Evolutionary conservation across 768 basidiomycete species (phyloP).

Genomic region (Boletus rufocinnamomeus): DNA sequence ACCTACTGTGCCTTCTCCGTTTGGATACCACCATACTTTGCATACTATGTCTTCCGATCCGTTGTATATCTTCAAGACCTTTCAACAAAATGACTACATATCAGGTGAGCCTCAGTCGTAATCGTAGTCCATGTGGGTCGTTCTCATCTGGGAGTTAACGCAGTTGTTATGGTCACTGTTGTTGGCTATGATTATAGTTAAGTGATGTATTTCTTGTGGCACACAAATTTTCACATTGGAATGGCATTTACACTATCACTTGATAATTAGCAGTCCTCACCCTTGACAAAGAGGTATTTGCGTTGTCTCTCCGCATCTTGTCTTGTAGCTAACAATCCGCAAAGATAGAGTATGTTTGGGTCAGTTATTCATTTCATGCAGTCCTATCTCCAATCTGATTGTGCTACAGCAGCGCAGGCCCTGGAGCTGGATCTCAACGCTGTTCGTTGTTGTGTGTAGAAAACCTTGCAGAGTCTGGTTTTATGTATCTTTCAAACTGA

Average conservation of each 20-base stretch:
- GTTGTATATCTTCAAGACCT: background rate
- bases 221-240: background rate
- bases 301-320: background rate
- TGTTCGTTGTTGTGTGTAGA: background rate
- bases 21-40: background rate
- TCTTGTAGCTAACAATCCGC: background rate
- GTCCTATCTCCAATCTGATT: background rate
- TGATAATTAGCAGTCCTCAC: background rate
- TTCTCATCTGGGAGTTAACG: background rate
- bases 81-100: background rate
- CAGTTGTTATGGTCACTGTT: too few species aligned
- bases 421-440: background rate
- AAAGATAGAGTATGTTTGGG: background rate
- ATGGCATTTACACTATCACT: background rate
- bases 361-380: background rate
- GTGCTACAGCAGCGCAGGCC: background rate
- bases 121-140: too few species aligned
- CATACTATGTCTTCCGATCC: background rate
- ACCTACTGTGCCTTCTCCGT: background rate
- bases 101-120: background rate
- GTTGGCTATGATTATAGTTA: too few species aligned
- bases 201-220: background rate
- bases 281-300: background rate
- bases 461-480: background rate
- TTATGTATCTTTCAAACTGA: background rate